Conservation (phyloP, 768 basidiomycete species). For the Termitomyces sp. region DNA sequence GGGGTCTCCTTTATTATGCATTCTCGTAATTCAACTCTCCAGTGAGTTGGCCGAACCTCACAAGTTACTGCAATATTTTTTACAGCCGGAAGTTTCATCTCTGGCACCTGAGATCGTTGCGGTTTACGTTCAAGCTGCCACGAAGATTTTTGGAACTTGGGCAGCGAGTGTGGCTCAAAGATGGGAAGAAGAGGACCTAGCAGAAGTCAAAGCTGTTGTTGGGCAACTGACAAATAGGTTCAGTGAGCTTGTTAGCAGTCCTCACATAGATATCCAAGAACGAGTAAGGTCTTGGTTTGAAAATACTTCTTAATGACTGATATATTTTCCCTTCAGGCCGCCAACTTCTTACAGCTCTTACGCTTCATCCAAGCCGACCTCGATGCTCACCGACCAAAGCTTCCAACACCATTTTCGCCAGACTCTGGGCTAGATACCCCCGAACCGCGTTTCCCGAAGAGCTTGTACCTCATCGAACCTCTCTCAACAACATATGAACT, state of each 20-base stretch:
- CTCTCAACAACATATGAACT: constrained; percentile 77
- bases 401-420: constrained; percentile 27
- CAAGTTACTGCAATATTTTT: constrained; percentile 65
- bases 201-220: constrained; percentile 62
- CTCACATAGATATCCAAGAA: constrained; percentile 90
- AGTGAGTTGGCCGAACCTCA: constrained; percentile 82
- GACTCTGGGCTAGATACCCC: constrained; percentile 30
- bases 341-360: constrained; percentile 73
- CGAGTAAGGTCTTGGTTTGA: constrained; percentile 45
- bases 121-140: constrained; percentile 77
- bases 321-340: constrained; percentile 50
- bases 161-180: constrained; percentile 66
- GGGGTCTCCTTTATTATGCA: background rate
- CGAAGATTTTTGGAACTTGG: constrained; percentile 89
- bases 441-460: constrained; percentile 78
- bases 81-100: constrained; percentile 54
- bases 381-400: constrained; percentile 44
- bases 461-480: constrained; percentile 80
- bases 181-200: constrained; percentile 74
- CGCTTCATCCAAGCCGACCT: constrained; percentile 76
- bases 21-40: constrained; percentile 5
- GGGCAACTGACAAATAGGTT: constrained; percentile 59
- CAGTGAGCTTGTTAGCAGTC: constrained; percentile 51
- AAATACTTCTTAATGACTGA: constrained; percentile 3
- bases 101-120: constrained; percentile 65